These are phyloP conservation scores for Deinandra increscens DNA, from an alignment of 129 eudicot species.

Conservation along the genomic window DNA sequence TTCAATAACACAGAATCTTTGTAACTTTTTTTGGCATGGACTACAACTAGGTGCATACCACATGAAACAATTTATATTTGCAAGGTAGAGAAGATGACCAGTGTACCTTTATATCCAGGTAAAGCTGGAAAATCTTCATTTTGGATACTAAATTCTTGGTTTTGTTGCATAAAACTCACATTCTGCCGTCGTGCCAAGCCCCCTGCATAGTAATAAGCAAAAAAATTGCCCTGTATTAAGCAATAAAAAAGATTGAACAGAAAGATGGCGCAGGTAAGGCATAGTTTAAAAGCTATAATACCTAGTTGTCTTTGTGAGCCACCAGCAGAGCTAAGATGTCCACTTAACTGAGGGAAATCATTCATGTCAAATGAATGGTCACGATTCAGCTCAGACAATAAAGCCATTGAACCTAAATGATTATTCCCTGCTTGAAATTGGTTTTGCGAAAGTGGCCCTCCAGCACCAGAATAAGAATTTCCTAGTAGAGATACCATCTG, in stretches of 20 bases:
- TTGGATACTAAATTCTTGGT: conserved; percentile 86
- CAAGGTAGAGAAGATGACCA: conserved; percentile 20
- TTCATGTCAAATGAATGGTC: conserved; percentile 75
- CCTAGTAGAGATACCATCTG: conserved; percentile 76
- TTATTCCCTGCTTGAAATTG: conserved; percentile 71
- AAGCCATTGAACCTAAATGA: conserved; percentile 60
- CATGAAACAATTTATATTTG: conserved; percentile 7
- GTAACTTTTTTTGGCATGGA: conserved; percentile 6
- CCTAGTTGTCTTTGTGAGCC: conserved; percentile 84
- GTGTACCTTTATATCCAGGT: conserved; percentile 78
- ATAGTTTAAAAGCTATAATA: conserved; percentile 19
- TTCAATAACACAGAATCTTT: conserved; percentile 10
- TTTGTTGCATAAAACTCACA: conserved; percentile 71
- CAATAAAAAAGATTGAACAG: not conserved
- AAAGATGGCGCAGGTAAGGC: not conserved
- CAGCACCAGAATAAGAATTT: conserved; percentile 64
- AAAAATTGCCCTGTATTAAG: not conserved
- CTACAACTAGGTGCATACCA: conserved; percentile 3
- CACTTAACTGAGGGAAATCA: conserved; percentile 78
- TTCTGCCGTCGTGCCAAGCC: conserved; percentile 71
- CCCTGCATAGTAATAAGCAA: conserved; percentile 32
- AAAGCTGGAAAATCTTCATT: conserved; percentile 90
- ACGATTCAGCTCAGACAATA: conserved; percentile 62
- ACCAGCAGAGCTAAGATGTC: conserved; percentile 71
- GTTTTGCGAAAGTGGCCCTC: conserved; percentile 66